Conservation (phyloP, 176 grass and related monocot species). For the Phoenix roebelenii region DNA sequence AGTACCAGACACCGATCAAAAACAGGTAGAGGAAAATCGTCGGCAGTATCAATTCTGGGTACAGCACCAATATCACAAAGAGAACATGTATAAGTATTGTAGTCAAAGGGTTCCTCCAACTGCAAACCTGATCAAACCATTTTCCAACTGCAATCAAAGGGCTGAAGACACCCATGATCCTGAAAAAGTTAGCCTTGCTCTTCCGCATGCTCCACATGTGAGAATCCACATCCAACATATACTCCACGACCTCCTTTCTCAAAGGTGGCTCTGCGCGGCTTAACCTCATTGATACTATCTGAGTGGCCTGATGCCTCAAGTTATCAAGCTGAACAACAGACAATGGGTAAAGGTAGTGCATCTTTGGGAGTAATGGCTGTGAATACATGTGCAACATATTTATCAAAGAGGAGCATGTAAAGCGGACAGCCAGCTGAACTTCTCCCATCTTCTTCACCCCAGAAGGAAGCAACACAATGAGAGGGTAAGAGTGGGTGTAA, state of each 20-base stretch:
- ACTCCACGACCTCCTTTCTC: slow-evolving; percentile 61
- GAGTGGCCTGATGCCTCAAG: slow-evolving; percentile 52
- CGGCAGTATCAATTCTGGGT: slow-evolving; percentile 38
- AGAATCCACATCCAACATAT: slow-evolving; percentile 59
- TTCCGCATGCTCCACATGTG: slow-evolving; percentile 76
- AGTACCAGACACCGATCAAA: slow-evolving; percentile 45
- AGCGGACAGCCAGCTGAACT: slow-evolving; percentile 49
- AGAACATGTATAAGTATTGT: slow-evolving; percentile 53
- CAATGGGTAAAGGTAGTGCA: slow-evolving; percentile 59
- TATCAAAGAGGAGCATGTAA: slow-evolving; percentile 46
- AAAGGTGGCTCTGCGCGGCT: slow-evolving; percentile 44
- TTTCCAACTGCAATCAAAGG: slow-evolving; percentile 33
- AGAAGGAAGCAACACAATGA: slow-evolving; percentile 43
- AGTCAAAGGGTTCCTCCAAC: slow-evolving; percentile 51
- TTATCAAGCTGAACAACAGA: slow-evolving; percentile 42
- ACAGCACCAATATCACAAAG: slow-evolving; percentile 40
- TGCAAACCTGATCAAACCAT: slow-evolving; percentile 55
- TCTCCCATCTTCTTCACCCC: slow-evolving; percentile 73
- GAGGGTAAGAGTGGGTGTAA: slow-evolving; percentile 42
- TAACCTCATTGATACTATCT: slow-evolving; percentile 56
- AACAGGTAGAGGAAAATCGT: slow-evolving; percentile 44
- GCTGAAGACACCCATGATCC: slow-evolving; percentile 40
- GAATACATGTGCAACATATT: slow-evolving; percentile 57
- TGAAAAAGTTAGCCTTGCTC: slow-evolving; percentile 60
- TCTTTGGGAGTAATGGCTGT: slow-evolving; percentile 55